phyloP scores from a whole-genome alignment of 192 early-diverging fungal species.

The Jimgerdemannia flammicorona region DNA sequence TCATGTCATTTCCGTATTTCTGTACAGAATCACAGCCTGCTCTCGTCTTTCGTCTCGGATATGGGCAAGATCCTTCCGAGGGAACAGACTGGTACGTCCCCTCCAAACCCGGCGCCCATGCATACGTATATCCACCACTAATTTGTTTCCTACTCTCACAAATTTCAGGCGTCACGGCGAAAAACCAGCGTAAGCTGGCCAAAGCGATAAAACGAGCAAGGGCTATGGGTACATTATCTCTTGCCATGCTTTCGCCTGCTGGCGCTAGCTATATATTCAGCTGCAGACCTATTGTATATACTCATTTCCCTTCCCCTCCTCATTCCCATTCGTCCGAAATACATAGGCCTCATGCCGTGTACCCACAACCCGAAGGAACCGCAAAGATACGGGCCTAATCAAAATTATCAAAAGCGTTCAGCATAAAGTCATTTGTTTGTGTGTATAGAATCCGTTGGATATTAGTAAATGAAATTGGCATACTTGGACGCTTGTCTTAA shows the following conservation, averaged over 20 bases:
- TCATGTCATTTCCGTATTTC: neutral
- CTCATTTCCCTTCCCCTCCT: neutral
- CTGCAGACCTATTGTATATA: no score
- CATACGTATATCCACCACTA: no score
- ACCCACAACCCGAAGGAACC: neutral
- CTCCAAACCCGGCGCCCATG: neutral
- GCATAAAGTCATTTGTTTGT: no score
- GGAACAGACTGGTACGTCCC: slow-evolving; percentile 29
- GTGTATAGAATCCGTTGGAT: no score
- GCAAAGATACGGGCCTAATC: neutral
- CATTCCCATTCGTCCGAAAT: neutral
- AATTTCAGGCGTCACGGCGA: slow-evolving; percentile 34
- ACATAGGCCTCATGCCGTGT: neutral
- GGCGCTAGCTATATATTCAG: neutral
- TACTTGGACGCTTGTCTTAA: no score
- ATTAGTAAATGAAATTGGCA: no score
- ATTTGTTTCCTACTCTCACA: neutral
- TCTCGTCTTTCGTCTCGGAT: slow-evolving; percentile 41
- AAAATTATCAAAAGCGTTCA: no score
- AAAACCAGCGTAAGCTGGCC: slow-evolving; percentile 45
- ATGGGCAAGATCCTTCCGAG: slow-evolving; percentile 46
- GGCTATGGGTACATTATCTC: slow-evolving; percentile 33
- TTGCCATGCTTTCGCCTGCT: neutral
- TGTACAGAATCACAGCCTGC: slow-evolving; percentile 27
- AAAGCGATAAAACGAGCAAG: slow-evolving; percentile 42